Evolutionary conservation across 345 rosid species (phyloP).

Genomic region (Dimocarpus longan): DNA sequence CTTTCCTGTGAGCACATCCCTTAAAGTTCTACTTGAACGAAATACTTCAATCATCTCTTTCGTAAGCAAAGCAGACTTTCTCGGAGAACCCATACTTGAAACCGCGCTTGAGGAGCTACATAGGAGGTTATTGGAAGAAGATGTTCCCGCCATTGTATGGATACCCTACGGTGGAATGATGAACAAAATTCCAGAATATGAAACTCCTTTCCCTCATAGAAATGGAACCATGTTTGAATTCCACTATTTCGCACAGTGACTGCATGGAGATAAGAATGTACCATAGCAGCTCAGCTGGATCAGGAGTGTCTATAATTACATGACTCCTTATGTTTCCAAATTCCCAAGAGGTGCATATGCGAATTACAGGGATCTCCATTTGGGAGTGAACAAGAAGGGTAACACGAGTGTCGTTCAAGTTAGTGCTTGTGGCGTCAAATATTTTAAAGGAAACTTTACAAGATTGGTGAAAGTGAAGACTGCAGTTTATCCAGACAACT

Average conservation of each 20-base stretch:
- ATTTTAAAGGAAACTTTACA: constrained; percentile 51
- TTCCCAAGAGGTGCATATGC: constrained; percentile 56
- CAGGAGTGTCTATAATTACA: constrained; percentile 43
- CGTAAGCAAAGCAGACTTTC: constrained; percentile 65
- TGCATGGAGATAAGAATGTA: constrained; percentile 20
- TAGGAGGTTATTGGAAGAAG: constrained; percentile 50
- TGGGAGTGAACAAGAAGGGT: constrained; percentile 43
- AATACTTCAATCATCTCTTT: constrained; percentile 43
- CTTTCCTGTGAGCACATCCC: constrained; percentile 42
- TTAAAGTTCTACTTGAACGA: constrained; percentile 54
- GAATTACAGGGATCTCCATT: constrained; percentile 68
- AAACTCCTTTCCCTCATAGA: constrained; percentile 66
- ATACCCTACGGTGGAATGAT: constrained; percentile 77
- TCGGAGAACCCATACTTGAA: constrained; percentile 35
- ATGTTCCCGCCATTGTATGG: constrained; percentile 55
- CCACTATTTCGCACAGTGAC: constrained; percentile 48
- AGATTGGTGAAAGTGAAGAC: constrained; percentile 54
- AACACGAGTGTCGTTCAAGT: constrained; percentile 38
- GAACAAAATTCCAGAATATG: constrained; percentile 46
- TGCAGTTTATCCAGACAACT: constrained; percentile 48
- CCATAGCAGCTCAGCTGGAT: constrained; percentile 34
- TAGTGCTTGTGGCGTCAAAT: constrained; percentile 45
- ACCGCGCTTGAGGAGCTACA: constrained; percentile 50
- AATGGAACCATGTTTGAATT: constrained; percentile 50
- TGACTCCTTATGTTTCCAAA: constrained; percentile 60